Conservation (phyloP, 2,329 filamentous ascomycete species). For the Neoascochyta sp. region DNA sequence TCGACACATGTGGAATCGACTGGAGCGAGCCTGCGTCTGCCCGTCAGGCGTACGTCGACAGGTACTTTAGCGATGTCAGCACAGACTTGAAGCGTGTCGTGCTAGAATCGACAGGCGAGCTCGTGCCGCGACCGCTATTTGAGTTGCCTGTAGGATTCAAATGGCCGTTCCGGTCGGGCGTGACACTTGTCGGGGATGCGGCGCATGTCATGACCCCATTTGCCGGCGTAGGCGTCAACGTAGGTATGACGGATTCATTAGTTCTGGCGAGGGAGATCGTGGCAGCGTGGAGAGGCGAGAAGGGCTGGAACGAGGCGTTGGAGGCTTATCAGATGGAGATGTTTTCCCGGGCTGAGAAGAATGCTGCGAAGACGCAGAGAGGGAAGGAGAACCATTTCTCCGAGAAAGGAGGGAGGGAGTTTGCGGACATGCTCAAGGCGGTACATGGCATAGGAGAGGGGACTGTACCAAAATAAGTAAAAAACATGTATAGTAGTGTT, state of each 20-base stretch:
- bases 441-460: constrained; percentile 4
- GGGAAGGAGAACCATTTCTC: constrained; percentile 23
- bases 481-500: no score
- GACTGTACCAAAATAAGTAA: no score
- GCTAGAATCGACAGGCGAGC: constrained; percentile 13
- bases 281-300: constrained; percentile 13
- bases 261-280: constrained; percentile 41
- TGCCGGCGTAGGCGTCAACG: constrained; percentile 59
- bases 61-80: constrained; percentile 35
- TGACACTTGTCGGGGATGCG: constrained; percentile 58
- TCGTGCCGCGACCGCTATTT: constrained; percentile 43
- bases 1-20: constrained; percentile 47
- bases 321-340: constrained; percentile 25
- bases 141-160: constrained; percentile 51
- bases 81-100: constrained; percentile 21
- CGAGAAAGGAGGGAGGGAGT: constrained; percentile 12
- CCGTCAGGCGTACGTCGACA: constrained; percentile 20
- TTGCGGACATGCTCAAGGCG: constrained; percentile 21
- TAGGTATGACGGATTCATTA: constrained; percentile 54
- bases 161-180: constrained; percentile 49
- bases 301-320: constrained; percentile 18
- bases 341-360: constrained; percentile 18
- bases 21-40: constrained; percentile 38
- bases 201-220: constrained; percentile 59
- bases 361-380: constrained; percentile 15